Evolutionary conservation across 2,329 filamentous ascomycete species (phyloP).

Genomic region (Penicillium sp.): DNA sequence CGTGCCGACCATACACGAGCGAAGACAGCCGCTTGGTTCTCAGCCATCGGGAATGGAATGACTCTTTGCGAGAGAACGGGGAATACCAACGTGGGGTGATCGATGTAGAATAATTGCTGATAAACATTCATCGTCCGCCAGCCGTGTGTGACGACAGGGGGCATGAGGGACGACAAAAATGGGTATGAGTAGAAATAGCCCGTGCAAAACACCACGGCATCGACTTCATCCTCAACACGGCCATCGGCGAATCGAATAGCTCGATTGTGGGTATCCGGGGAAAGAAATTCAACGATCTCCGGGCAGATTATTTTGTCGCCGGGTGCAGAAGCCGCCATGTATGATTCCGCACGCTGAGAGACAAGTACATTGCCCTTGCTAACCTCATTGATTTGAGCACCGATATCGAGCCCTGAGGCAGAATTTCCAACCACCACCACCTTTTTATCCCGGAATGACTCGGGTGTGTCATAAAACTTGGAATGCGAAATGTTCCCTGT

Average conservation of each 20-base stretch:
- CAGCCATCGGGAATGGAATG: constrained; percentile 83
- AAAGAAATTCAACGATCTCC: constrained; percentile 58
- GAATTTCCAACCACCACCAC: constrained; percentile 84
- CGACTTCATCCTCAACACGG: constrained; percentile 67
- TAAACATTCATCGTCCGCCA: constrained; percentile 73
- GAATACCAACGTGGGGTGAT: constrained; percentile 78
- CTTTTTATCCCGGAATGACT: constrained; percentile 68
- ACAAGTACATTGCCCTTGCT: constrained; percentile 67
- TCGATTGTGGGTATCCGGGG: constrained; percentile 57
- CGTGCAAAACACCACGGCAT: constrained; percentile 83
- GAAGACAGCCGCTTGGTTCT: constrained; percentile 77
- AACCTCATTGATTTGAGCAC: constrained; percentile 69
- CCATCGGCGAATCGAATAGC: constrained; percentile 71
- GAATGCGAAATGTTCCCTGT: constrained; percentile 71
- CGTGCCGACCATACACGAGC: constrained; percentile 77
- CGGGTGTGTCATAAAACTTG: constrained; percentile 75
- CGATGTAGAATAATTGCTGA: constrained; percentile 76
- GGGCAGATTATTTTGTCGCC: constrained; percentile 62
- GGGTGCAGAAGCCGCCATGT: constrained; percentile 43
- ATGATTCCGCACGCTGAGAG: constrained; percentile 60
- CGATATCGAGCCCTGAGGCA: constrained; percentile 83
- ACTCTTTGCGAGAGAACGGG: constrained; percentile 76
- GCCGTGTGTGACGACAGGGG: constrained; percentile 69
- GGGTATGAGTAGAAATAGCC: constrained; percentile 87
- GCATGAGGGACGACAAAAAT: constrained; percentile 61